Evolutionary conservation across 352 stramenopile genomes (phyloP).

Genomic region (Plasmopara viticola): DNA sequence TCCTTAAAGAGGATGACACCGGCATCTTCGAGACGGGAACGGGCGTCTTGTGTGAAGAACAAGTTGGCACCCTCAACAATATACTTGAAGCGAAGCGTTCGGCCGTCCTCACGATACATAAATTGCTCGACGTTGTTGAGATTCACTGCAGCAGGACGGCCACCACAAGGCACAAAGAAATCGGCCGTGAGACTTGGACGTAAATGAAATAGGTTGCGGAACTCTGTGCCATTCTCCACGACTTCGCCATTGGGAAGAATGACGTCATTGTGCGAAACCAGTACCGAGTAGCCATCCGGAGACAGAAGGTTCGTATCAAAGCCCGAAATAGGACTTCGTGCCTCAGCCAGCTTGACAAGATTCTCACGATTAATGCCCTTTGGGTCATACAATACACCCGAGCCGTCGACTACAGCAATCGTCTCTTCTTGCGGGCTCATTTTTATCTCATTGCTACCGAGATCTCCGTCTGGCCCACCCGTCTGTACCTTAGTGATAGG

Average conservation of each 20-base stretch:
- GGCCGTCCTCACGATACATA: conserved; percentile 60
- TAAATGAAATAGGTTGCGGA: conserved; percentile 97
- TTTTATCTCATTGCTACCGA: conserved; percentile 97
- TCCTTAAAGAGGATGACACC: conserved; percentile 97
- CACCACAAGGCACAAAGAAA: conserved; percentile 96
- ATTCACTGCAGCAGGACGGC: conserved; percentile 94
- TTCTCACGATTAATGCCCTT: conserved; percentile 90
- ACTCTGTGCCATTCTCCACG: conserved; percentile 91
- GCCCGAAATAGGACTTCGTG: conserved; percentile 81
- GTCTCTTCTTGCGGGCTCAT: conserved; percentile 95
- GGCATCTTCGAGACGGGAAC: conserved; percentile 90
- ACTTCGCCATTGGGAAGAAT: conserved; percentile 60
- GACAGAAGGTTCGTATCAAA: conserved; percentile 84
- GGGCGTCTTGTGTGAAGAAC: conserved; percentile 94
- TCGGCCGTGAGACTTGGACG: conserved; percentile 87
- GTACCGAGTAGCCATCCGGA: conserved; percentile 51
- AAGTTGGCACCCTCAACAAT: conserved; percentile 98
- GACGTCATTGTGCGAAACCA: conserved; percentile 69
- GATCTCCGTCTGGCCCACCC: conserved; percentile 95
- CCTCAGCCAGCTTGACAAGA: conserved; percentile 89
- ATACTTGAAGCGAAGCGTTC: conserved; percentile 87
- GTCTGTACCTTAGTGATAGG: conserved; percentile 96
- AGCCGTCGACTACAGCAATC: conserved; percentile 93
- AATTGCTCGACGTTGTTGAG: conserved; percentile 92
- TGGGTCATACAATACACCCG: conserved; percentile 92